Conservation (phyloP, 768 basidiomycete genomes). For the Amylocystis lapponica region DNA sequence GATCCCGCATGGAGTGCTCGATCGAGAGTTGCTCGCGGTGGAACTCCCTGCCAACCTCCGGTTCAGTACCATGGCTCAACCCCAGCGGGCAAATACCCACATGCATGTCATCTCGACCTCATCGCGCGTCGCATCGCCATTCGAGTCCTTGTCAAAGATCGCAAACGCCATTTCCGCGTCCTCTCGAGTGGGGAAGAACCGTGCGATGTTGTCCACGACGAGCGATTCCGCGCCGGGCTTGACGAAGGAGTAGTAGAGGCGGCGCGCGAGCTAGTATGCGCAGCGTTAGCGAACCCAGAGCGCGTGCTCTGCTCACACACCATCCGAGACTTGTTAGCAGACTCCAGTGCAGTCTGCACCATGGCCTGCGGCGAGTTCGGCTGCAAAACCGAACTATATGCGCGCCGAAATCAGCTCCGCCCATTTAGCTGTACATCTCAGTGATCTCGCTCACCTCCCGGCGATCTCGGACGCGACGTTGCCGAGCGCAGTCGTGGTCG, state of each 20-base stretch:
- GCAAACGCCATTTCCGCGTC: slow-evolving; percentile 63
- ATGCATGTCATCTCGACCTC: slow-evolving; percentile 73
- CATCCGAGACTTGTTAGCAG: slow-evolving; percentile 72
- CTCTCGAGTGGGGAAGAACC: slow-evolving; percentile 62
- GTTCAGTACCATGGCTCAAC: neutral
- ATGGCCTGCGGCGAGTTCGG: slow-evolving; percentile 82
- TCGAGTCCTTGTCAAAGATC: slow-evolving; percentile 65
- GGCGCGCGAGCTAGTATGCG: slow-evolving; percentile 59
- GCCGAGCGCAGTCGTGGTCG: slow-evolving; percentile 70
- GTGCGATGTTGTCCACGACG: slow-evolving; percentile 60
- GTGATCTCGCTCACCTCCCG: slow-evolving; percentile 31
- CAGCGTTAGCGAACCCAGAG: neutral
- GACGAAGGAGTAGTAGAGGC: slow-evolving; percentile 82
- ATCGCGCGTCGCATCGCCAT: slow-evolving; percentile 66
- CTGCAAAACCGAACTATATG: slow-evolving; percentile 64
- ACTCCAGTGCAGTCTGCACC: slow-evolving; percentile 73
- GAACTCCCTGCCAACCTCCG: slow-evolving; percentile 47
- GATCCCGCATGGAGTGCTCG: slow-evolving; percentile 80
- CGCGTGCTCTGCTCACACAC: slow-evolving; percentile 27
- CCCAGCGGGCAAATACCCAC: slow-evolving; percentile 31
- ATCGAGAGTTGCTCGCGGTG: slow-evolving; percentile 84
- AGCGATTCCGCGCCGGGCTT: slow-evolving; percentile 54
- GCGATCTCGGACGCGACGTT: slow-evolving; percentile 59
- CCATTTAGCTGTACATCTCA: neutral
- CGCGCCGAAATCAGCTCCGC: neutral